Conservation (phyloP, 2,329 filamentous ascomycete genomes). For the Cytospora chrysosperma region DNA sequence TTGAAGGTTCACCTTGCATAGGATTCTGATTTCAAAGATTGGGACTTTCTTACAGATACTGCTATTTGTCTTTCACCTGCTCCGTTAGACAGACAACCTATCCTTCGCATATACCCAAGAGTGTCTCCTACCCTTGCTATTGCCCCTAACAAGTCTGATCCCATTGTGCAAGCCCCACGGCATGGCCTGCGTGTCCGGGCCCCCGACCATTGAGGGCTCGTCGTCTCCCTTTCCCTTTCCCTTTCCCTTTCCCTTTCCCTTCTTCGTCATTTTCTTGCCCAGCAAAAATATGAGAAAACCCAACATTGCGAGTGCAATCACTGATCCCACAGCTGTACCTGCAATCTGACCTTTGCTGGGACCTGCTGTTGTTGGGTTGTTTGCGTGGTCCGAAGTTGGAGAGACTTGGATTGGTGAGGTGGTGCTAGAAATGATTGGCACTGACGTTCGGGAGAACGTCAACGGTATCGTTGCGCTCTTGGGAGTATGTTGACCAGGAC, state of each 20-base stretch:
- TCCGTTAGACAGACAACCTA: background rate
- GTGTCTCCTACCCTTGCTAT: background rate
- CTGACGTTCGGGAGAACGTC: too few relatives aligned
- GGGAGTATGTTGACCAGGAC: background rate
- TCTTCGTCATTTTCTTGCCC: background rate
- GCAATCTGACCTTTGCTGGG: background rate
- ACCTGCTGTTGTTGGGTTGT: background rate
- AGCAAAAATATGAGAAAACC: background rate
- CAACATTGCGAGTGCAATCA: background rate
- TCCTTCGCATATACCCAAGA: background rate
- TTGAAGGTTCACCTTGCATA: too few relatives aligned
- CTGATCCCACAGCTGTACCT: background rate
- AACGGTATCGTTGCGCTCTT: background rate
- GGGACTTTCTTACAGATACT: background rate
- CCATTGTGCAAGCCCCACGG: constrained; percentile 1
- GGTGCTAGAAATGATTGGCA: background rate
- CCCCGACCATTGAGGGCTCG: constrained; percentile 2
- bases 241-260: background rate
- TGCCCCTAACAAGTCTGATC: constrained; percentile 10
- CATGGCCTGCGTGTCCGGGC: background rate
- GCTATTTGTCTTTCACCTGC: background rate
- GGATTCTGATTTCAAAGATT: too few relatives aligned
- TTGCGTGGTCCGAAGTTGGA: background rate
- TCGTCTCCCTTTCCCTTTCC: background rate
- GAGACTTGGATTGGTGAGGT: background rate